Percentiles rank a stretch among this genome's conserved stretches.
Evolutionary conservation across 2,329 filamentous ascomycete species (phyloP).

Genomic region (Penicillium paneum): DNA sequence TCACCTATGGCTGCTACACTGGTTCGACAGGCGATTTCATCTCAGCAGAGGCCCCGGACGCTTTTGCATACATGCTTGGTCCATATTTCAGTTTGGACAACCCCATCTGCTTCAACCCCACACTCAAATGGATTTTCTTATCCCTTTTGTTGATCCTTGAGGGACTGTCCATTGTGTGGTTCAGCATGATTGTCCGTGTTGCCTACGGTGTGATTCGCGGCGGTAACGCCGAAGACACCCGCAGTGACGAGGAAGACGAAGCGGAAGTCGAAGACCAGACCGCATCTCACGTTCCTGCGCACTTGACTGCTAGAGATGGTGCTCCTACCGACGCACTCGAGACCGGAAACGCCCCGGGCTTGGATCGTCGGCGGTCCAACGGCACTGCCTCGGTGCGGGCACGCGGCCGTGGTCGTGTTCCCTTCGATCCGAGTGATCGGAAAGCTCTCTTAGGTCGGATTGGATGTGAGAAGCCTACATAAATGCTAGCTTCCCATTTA

Average conservation of each 20-base stretch:
- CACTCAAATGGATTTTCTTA: slow-evolving; percentile 74
- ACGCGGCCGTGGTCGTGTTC: slow-evolving; percentile 38
- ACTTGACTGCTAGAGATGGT: slow-evolving; percentile 23
- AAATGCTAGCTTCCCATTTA: slow-evolving; percentile 5
- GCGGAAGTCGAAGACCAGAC: slow-evolving; percentile 15
- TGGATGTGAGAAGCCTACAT: slow-evolving; percentile 69
- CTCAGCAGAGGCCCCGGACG: slow-evolving; percentile 37
- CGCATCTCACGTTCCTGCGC: slow-evolving; percentile 28
- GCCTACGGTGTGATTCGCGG: slow-evolving; percentile 70
- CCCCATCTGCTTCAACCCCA: slow-evolving; percentile 73
- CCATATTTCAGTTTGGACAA: slow-evolving; percentile 71
- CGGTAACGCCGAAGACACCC: slow-evolving; percentile 78
- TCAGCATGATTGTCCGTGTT: slow-evolving; percentile 80
- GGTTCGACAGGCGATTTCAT: slow-evolving; percentile 43
- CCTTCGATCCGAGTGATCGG: slow-evolving; percentile 41
- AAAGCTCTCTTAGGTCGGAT: slow-evolving; percentile 80
- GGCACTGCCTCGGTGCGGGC: slow-evolving; percentile 34
- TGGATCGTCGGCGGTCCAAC: slow-evolving; percentile 36
- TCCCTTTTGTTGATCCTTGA: slow-evolving; percentile 74
- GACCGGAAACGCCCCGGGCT: slow-evolving; percentile 27
- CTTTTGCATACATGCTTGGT: slow-evolving; percentile 64
- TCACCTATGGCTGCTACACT: slow-evolving; percentile 69
- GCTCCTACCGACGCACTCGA: slow-evolving; percentile 20
- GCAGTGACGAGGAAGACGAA: slow-evolving; percentile 73
- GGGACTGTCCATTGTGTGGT: slow-evolving; percentile 79